Evolutionary conservation across 805 yeast genomes (phyloP), one percentile per base, ranked within the genome.

Genomic region (Barnettozyma pratensis): DNA sequence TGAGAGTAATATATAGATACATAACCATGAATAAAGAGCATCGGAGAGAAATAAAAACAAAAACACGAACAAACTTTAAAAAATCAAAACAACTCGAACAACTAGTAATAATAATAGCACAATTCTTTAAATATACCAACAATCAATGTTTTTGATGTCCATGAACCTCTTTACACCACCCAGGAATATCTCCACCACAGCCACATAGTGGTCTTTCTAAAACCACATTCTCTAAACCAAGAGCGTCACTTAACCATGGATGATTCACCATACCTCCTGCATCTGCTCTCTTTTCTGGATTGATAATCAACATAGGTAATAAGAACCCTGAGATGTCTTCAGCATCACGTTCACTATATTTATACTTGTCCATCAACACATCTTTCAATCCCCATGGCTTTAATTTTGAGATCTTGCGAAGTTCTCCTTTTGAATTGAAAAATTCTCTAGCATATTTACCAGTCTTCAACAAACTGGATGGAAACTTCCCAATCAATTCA

Each of bases 231-330:
- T 86, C 94, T 63, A 85, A 73, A 0, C 95, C 95, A 34, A 79
- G 65, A 0, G 92, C 89, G 61, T 87, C 96, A 6, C 65, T 64
- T 29, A 80, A 61, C 97, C 97, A 90, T 10, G 85, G 82, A 64
- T 90, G 96, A 60, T 88, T 85, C 3, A 87, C 80, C 81, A 90
- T 77, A 4, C 97, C 97, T 19, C 98, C 99, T 1, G 98, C 98
- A 69, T 94, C 99, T 11, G 92, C 92, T 55, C 99, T 75, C 47
- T 69, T 65, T 50, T 78, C 83, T 1, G 99, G 98, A 63, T 85
- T 87, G 25, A 88, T 66, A 25, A 74, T 64, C 41, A 94, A 72
- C 96, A 94, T 88, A 7, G 97, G 97, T 41, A 77, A 64, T 52
- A 94, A 68, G 60, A 94, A 90, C 56, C 82, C 88, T 7, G 91